A percentile compares a stretch with the other conserved stretches of the same genome.
phyloP scores from a whole-genome alignment of 305 asterid genomes.

The Solanum hybrid region DNA sequence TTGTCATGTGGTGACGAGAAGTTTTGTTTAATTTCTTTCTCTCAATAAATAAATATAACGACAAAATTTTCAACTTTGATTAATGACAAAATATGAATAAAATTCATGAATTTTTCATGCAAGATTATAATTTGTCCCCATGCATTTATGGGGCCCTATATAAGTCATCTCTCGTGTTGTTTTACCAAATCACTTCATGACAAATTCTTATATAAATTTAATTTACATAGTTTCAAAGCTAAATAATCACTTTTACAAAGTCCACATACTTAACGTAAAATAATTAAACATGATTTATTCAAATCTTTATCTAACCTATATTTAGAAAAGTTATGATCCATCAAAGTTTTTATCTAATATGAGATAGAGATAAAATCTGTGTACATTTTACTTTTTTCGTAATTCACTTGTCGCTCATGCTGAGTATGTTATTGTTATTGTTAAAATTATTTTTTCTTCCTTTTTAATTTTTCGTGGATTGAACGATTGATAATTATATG shows the following conservation, averaged over 20 bases:
- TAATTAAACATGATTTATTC: neutral
- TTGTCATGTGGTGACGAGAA: neutral
- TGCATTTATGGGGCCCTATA: neutral
- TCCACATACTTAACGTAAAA: neutral
- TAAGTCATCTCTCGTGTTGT: neutral
- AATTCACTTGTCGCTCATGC: neutral
- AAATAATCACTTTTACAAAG: neutral
- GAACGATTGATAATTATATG: too few species aligned
- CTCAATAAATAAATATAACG: neutral
- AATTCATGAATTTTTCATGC: neutral
- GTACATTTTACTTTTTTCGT: neutral
- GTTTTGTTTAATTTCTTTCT: neutral
- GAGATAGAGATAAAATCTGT: neutral
- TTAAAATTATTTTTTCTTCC: neutral
- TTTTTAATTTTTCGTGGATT: neutral
- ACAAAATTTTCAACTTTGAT: neutral
- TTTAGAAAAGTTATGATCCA: fast-evolving
- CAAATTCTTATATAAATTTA: neutral
- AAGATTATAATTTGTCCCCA: neutral
- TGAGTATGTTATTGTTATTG: neutral
- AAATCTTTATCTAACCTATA: neutral
- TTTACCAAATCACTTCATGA: constrained; percentile 20
- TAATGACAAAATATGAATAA: neutral
- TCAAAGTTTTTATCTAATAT: neutral
- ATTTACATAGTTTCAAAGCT: neutral